Evolutionary conservation across 768 basidiomycete genomes (phyloP).

Genomic region (Neoboletus magnificus): DNA sequence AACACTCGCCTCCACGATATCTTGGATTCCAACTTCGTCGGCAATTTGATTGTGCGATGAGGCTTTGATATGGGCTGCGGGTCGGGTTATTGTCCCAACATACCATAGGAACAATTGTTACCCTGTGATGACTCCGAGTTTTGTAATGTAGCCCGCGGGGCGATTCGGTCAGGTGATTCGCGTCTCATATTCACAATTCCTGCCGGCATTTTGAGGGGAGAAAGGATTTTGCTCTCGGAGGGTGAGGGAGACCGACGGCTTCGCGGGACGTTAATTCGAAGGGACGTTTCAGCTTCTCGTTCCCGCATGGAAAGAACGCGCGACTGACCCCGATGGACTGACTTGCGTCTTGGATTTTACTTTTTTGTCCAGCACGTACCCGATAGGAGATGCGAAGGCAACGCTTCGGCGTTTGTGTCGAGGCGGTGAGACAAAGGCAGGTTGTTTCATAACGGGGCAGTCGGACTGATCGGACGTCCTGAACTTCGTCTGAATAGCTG

Average conservation of each 20-base stretch:
- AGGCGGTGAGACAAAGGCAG: background rate
- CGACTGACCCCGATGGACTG: conserved; percentile 8
- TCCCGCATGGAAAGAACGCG: background rate
- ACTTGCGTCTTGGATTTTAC: background rate
- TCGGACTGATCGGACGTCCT: background rate
- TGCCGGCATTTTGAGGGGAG: conserved; percentile 15
- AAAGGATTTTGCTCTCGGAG: conserved; percentile 10
- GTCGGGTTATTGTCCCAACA: background rate
- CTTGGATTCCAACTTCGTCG: conserved; percentile 22
- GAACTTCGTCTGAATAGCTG: background rate
- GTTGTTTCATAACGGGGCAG: background rate
- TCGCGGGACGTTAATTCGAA: background rate
- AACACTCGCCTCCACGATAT: conserved; percentile 43
- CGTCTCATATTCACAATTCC: background rate
- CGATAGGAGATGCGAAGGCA: conserved; percentile 31
- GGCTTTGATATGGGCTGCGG: background rate
- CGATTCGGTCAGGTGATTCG: background rate
- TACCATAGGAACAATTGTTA: background rate
- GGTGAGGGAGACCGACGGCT: conserved; percentile 1
- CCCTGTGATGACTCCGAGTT: conserved; percentile 6
- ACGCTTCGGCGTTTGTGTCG: conserved; percentile 22
- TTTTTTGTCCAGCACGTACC: conserved; percentile 6
- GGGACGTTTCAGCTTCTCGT: background rate
- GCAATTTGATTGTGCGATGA: background rate
- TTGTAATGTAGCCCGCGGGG: conserved; percentile 1